A percentile compares a stretch with the other conserved stretches of the same genome.
Conservation (phyloP, 2,329 filamentous ascomycete genomes). For the Colletotrichum spinosum region DNA sequence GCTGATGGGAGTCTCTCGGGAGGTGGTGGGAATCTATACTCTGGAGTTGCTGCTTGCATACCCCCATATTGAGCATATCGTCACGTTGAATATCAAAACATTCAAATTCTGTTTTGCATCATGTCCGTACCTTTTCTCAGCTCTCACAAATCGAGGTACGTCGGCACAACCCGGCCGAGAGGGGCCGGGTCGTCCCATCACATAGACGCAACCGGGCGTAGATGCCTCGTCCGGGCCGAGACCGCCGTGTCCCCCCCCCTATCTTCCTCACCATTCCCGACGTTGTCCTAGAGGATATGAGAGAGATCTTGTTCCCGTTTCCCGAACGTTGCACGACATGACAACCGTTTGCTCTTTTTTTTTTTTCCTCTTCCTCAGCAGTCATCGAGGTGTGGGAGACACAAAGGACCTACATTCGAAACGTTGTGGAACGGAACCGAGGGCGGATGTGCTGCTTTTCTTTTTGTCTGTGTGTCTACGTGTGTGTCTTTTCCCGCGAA, state of each 20-base stretch:
- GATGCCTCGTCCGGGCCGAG: slow-evolving; percentile 1
- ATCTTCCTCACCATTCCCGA: not conserved
- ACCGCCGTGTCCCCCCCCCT: not conserved
- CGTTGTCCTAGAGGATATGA: not conserved
- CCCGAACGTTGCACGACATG: not conserved
- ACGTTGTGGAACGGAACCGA: not conserved
- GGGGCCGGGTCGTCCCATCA: too few relatives aligned
- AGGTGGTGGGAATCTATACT: too few relatives aligned
- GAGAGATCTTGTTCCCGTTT: not conserved
- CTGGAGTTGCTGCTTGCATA: too few relatives aligned
- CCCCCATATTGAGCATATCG: too few relatives aligned
- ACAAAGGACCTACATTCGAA: not conserved
- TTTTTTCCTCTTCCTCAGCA: not conserved
- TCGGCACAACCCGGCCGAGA: too few relatives aligned
- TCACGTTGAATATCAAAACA: too few relatives aligned
- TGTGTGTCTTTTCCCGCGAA: not conserved
- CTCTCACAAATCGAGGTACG: too few relatives aligned
- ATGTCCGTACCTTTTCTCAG: too few relatives aligned
- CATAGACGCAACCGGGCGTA: too few relatives aligned
- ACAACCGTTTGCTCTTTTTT: not conserved
- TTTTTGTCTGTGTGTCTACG: not conserved
- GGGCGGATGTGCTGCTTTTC: not conserved
- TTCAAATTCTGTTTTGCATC: too few relatives aligned
- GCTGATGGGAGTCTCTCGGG: too few relatives aligned
- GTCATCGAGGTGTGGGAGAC: not conserved